phyloP scores from a whole-genome alignment of 208 protist genomes.

The Blastocrithidia nonstop region DNA sequence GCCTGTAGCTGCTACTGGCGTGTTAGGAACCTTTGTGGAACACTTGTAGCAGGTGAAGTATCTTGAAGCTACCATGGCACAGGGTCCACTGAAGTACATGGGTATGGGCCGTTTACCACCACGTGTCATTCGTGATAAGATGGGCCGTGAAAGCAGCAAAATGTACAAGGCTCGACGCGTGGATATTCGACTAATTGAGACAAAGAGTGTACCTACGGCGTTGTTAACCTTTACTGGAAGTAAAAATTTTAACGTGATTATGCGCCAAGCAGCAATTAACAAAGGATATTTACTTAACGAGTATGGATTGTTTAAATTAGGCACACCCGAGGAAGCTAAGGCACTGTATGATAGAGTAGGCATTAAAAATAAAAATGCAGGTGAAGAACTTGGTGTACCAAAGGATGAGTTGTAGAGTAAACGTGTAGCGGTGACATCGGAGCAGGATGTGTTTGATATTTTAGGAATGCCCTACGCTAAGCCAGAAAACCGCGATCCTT shows the following conservation, averaged over 20 bases:
- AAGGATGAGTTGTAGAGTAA: conserved; percentile 75
- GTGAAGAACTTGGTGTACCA: conserved; percentile 63
- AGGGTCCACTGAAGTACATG: conserved; percentile 82
- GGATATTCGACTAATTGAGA: conserved; percentile 83
- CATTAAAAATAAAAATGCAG: conserved; percentile 53
- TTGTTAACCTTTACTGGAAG: conserved; percentile 88
- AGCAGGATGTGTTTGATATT: conserved; percentile 79
- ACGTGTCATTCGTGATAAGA: conserved; percentile 45
- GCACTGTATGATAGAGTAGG: conserved; percentile 59
- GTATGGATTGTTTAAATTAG: conserved; percentile 78
- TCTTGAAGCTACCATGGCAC: conserved; percentile 80
- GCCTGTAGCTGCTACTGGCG: conserved; percentile 60
- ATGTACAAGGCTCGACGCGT: conserved; percentile 81
- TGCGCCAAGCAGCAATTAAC: conserved; percentile 81
- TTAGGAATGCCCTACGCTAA: conserved; percentile 75
- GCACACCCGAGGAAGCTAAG: conserved; percentile 63
- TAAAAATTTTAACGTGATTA: conserved; percentile 88
- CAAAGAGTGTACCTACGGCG: conserved; percentile 66
- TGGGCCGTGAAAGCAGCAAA: conserved; percentile 48
- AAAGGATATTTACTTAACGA: conserved; percentile 84
- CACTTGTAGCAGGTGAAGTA: conserved; percentile 43
- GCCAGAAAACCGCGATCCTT: conserved; percentile 77
- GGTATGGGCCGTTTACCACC: conserved; percentile 76
- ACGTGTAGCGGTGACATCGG: conserved; percentile 53
- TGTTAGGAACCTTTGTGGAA: conserved; percentile 40